Evolutionary conservation across 164 flowering plant species (phyloP), one percentile per base, ranked within the genome.

Genomic region (Annona squamosa): DNA sequence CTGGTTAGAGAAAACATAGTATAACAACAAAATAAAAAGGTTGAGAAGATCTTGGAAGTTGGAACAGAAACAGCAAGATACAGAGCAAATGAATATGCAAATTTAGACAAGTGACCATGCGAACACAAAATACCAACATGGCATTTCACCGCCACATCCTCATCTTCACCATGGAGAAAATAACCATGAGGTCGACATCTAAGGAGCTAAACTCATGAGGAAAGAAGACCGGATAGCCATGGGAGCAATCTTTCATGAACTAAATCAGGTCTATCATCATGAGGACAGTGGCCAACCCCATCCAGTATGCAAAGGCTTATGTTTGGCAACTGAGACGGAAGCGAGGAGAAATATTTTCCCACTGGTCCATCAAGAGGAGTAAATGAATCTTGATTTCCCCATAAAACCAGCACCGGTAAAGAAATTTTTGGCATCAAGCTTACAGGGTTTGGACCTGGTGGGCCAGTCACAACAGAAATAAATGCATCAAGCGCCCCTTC

Each of bases 261-360:
- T 45, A 90, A 75, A 1, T 86, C 91, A 70, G 99, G 97, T 77
- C 89, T 86, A 79, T 94, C 99, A 79, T 94, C 99, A 77, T 92
- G 99, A 41, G 97, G 99, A 71, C 97, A 92, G 69, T 94, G 97
- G 61, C 99, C 99, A 17, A 90, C 97, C 10, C 93, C 95, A 81
- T 88, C 83, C 70, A 94, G 73, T 7, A 92, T 77, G 68, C 16
- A 80, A 44, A 94, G 88, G 74, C 75, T 83, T 10, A 94, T 71
- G 76, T 90, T 88, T 57, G 91, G 74, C 52, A 74, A 69, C 52
- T 72, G 77, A 69, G 89, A 78, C 56, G 97, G 91, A 3, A 92
- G 78, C n/a, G 91, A 80, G 3, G 84, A 77, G 80, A 94, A 94
- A 83, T 86, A 92, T 81, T 81, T 90, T 19, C 99, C 99, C 18